phyloP scores from a whole-genome alignment of 768 basidiomycete species.

The Epithele typhae region DNA sequence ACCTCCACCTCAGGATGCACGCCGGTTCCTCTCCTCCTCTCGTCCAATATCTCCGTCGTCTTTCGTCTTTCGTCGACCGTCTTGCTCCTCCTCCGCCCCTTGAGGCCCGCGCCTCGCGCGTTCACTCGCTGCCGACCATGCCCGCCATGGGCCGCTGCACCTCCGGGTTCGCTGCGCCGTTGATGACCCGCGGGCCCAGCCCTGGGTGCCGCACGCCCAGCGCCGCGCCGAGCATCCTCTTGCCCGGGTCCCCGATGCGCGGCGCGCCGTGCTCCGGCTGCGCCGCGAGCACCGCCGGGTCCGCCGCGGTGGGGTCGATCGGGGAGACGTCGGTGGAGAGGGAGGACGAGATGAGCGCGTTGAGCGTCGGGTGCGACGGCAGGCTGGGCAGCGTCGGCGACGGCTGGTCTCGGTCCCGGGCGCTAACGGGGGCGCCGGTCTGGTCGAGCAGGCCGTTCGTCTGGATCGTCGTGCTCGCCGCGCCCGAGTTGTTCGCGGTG shows the following conservation, averaged over 20 bases:
- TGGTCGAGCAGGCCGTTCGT: constrained; percentile 23
- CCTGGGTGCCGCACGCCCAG: constrained; percentile 80
- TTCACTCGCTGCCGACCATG: constrained; percentile 68
- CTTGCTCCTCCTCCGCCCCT: not conserved
- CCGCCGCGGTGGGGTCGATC: constrained; percentile 39
- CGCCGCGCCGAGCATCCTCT: constrained; percentile 85
- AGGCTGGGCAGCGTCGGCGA: constrained; percentile 80
- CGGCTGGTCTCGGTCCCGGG: constrained; percentile 44
- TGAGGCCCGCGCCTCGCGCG: not conserved
- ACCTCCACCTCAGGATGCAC: constrained; percentile 16
- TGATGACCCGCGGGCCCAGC: constrained; percentile 56
- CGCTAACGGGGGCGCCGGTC: constrained; percentile 1
- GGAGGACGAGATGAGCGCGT: constrained; percentile 77
- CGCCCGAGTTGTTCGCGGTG: constrained; percentile 14
- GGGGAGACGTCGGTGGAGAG: constrained; percentile 50
- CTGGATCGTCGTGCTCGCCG: constrained; percentile 17
- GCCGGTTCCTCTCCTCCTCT: constrained; percentile 8
- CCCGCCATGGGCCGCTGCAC: constrained; percentile 75
- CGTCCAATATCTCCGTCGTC: not conserved
- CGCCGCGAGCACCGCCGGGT: constrained; percentile 66
- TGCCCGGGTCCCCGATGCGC: constrained; percentile 83
- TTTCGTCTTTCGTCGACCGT: constrained; percentile 1
- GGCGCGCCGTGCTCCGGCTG: constrained; percentile 57
- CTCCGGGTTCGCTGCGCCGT: constrained; percentile 56
- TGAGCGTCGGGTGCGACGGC: constrained; percentile 80